Evolutionary conservation across 257 asterid genomes (phyloP), one percentile per base, ranked within the genome.

Genomic region (Cordia subcordata): DNA sequence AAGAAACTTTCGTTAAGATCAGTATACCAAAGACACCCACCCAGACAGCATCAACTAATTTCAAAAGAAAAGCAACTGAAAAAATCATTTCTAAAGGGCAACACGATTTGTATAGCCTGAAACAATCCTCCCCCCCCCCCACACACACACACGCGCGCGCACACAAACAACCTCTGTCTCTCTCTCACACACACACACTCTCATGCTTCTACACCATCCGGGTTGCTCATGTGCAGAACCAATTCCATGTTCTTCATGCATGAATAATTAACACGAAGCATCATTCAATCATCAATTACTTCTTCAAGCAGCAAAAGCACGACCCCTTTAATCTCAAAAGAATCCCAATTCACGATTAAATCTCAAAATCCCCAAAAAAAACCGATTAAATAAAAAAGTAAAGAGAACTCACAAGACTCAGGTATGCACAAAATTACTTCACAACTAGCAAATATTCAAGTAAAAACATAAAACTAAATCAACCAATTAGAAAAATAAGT

Each of bases 191-290:
- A 42, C 15, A 42, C 47, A 42, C 47, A 42, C 15, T 3, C 10
- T 42, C 47, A 42, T 42, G 47, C 47, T 42, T 42, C 15, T 42
- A 8, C 2, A 42, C 47, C 47, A 42, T 42, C 3, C 10, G 10
- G 15, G 8, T 42, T 11, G 15, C 47, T 14, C 47, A 14, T 42
- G 47, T 56, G 56, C 19, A 54, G 63, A 55, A 33, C 62, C 21
- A 39, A 63, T 21, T 53, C 22, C 65, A 39, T 58, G 40, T 38
- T 49, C 38, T 61, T 69, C 63, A 65, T 46, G 70, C 79, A 76
- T 57, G 65, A 67, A 65, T 50, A 40, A 47, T 58, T 53, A 67
- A 55, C 50, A 45, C 37, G 45, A 55, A 53, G 47, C 53, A 40
- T 35, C 13, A 42, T 57, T 46, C 52, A 50, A 55, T 49, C 22